Conservation (phyloP, 2,329 filamentous ascomycete genomes). For the Ophiocordyceps unilateralis region DNA sequence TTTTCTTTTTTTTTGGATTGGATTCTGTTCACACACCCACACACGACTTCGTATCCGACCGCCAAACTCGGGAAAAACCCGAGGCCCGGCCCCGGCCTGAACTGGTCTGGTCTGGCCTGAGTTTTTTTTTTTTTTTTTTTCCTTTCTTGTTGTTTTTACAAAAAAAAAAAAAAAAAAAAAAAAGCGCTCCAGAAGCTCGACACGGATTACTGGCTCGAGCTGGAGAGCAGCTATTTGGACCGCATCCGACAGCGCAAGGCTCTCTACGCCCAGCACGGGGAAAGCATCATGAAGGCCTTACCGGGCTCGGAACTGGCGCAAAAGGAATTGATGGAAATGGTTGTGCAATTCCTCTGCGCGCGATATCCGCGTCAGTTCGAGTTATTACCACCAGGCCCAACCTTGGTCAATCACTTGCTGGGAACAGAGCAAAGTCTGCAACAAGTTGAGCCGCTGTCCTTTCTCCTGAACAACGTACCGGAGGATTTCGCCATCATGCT, state of each 20-base stretch:
- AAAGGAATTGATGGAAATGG: conserved; percentile 81
- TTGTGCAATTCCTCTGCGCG: conserved; percentile 58
- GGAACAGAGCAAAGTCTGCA: conserved; percentile 42
- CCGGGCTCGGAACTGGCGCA: conserved; percentile 64
- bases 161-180: no score
- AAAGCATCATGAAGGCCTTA: conserved; percentile 45
- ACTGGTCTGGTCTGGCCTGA: no score
- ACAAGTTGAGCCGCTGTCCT: conserved; percentile 44
- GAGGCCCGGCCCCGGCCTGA: no score
- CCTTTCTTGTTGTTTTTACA: no score
- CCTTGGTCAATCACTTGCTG: conserved; percentile 55
- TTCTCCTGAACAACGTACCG: conserved; percentile 61
- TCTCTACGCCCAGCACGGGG: conserved; percentile 46
- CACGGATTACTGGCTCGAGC: conserved; percentile 75
- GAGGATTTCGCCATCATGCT: conserved; percentile 72
- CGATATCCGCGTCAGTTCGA: conserved; percentile 64
- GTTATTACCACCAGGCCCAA: conserved; percentile 34
- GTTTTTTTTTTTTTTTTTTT: no score
- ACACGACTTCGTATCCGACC: no score
- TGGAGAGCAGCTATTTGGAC: conserved; percentile 53
- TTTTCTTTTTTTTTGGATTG: no score
- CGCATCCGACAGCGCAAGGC: conserved; percentile 52
- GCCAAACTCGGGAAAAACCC: no score
- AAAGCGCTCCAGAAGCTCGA: conserved; percentile 63
- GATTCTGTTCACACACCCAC: no score